Evolutionary conservation across 2,329 filamentous ascomycete genomes (phyloP).

Genomic region (Sporothrix variecibatus): DNA sequence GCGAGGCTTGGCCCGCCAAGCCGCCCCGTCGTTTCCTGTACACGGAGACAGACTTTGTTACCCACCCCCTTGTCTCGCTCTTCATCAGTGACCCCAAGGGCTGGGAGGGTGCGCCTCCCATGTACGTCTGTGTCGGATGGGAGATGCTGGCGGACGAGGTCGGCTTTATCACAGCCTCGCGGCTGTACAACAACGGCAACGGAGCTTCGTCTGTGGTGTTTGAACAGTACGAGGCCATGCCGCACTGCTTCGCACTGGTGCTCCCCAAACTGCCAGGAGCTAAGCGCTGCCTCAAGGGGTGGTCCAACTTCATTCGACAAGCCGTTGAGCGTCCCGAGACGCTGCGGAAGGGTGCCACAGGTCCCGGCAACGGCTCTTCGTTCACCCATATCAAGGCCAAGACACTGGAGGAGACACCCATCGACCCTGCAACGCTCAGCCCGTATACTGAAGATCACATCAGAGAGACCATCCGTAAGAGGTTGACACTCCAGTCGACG

Average conservation of each 20-base stretch:
- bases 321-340: slow-evolving; percentile 30
- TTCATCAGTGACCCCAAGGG: slow-evolving; percentile 49
- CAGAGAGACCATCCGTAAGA: slow-evolving; percentile 39
- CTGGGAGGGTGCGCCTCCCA: slow-evolving; percentile 65
- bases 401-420: slow-evolving; percentile 50
- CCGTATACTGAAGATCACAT: slow-evolving; percentile 49
- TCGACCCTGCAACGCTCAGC: slow-evolving; percentile 48
- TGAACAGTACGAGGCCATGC: slow-evolving; percentile 79
- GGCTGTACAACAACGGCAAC: slow-evolving; percentile 50
- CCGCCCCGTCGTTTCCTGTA: slow-evolving; percentile 59
- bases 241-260: slow-evolving; percentile 69
- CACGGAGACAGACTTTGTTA: slow-evolving; percentile 53
- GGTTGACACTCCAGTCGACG: neutral
- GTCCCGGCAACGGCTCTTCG: slow-evolving; percentile 39
- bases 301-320: slow-evolving; percentile 57
- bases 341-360: neutral
- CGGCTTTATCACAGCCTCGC: slow-evolving; percentile 61
- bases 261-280: slow-evolving; percentile 50
- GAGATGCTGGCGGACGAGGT: slow-evolving; percentile 72
- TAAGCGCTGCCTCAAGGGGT: slow-evolving; percentile 55
- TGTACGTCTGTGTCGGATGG: slow-evolving; percentile 69
- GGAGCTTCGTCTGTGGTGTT: slow-evolving; percentile 65
- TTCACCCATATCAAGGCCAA: slow-evolving; percentile 53
- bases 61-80: slow-evolving; percentile 69
- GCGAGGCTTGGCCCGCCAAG: slow-evolving; percentile 58